A percentile compares a stretch with the other conserved stretches of the same genome.
Conservation (phyloP, 805 yeast genomes). For the Candida germanica region DNA sequence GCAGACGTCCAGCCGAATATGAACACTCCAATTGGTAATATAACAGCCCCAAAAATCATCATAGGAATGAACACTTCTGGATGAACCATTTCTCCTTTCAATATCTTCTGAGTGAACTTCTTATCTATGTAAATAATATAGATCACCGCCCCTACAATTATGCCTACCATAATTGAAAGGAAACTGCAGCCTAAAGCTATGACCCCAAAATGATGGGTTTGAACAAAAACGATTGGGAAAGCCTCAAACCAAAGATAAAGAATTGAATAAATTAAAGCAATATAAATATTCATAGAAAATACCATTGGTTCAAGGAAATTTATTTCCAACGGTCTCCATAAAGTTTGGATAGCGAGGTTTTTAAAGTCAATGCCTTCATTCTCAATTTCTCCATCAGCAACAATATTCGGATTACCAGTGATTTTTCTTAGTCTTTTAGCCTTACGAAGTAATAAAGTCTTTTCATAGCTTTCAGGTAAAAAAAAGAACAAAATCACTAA, state of each 20-base stretch:
- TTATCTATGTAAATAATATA: slow-evolving; percentile 25
- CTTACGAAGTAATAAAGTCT: slow-evolving; percentile 45
- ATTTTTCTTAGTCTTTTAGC: slow-evolving; percentile 45
- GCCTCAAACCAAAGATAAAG: slow-evolving; percentile 56
- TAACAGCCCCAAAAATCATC: slow-evolving; percentile 39
- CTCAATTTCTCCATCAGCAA: slow-evolving; percentile 38
- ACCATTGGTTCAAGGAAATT: slow-evolving; percentile 54
- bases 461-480: slow-evolving; percentile 49
- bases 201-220: slow-evolving; percentile 42
- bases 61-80: slow-evolving; percentile 45
- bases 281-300: slow-evolving; percentile 50
- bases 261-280: slow-evolving; percentile 52
- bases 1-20: slow-evolving; percentile 52
- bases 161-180: slow-evolving; percentile 49
- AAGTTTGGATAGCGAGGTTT: slow-evolving; percentile 26
- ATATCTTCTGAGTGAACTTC: slow-evolving; percentile 19
- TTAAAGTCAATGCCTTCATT: slow-evolving; percentile 12
- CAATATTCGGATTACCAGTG: slow-evolving; percentile 49
- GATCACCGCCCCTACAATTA: slow-evolving; percentile 32
- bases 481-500: slow-evolving; percentile 27
- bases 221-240: slow-evolving; percentile 48
- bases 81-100: slow-evolving; percentile 21
- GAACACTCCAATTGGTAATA: slow-evolving; percentile 42
- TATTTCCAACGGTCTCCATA: slow-evolving; percentile 52
- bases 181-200: slow-evolving; percentile 49